A percentile compares a stretch with the other conserved stretches of the same genome.
These are phyloP conservation scores for Symbiodinium natans DNA, from an alignment of 73 alveolate genomes.

Conservation along the genomic window DNA sequence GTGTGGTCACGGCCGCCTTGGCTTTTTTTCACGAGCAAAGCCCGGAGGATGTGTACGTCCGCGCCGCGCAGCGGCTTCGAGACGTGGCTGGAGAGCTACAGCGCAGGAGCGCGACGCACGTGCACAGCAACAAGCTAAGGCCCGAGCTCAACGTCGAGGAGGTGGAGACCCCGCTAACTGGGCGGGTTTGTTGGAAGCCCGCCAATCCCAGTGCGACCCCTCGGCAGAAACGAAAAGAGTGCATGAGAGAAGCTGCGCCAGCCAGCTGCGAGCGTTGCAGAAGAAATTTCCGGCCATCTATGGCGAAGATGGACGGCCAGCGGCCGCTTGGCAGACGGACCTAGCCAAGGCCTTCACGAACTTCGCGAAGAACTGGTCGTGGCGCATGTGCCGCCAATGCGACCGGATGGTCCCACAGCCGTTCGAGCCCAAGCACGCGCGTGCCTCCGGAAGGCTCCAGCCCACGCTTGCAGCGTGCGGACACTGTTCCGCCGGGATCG, in stretches of 20 bases:
- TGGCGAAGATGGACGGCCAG: not conserved
- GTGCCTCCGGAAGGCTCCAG: not conserved
- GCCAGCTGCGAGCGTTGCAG: not conserved
- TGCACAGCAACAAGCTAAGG: not conserved
- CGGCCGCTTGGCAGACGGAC: not conserved
- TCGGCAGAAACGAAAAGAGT: not conserved
- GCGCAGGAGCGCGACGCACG: not conserved
- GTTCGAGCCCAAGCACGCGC: not conserved
- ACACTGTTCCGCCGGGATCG: not conserved
- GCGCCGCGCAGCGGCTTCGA: not conserved
- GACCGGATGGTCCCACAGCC: not conserved
- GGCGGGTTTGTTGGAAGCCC: not conserved
- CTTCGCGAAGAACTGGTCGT: not conserved
- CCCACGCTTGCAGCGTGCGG: not conserved
- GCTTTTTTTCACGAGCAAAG: not conserved
- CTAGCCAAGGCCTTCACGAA: slow-evolving; percentile 8
- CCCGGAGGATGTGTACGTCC: not conserved
- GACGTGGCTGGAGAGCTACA: not conserved
- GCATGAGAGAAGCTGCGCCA: not conserved
- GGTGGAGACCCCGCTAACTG: not conserved
- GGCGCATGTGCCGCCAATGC: not conserved
- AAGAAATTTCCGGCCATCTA: not conserved
- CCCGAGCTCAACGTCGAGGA: not conserved
- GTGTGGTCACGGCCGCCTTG: not conserved
- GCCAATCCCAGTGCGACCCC: not conserved